Conservation (phyloP, 257 asterid species). For the Solanum megistacrolobum region DNA sequence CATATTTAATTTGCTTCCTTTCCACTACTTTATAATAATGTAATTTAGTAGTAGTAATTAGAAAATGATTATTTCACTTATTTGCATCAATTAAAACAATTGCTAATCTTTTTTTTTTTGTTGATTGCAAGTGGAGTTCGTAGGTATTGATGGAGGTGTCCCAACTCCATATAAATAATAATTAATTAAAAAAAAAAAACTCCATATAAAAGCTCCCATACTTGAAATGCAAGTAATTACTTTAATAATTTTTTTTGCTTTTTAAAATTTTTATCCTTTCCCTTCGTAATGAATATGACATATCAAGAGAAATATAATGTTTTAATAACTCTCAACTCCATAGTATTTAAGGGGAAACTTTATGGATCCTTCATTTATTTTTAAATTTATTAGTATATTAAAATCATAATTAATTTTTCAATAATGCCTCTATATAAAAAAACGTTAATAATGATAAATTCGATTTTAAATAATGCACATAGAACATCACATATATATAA, state of each 20-base stretch:
- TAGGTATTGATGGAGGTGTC: not conserved
- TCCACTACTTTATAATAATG: not conserved
- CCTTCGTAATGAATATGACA: not conserved
- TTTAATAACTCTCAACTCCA: not conserved
- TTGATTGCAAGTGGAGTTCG: not conserved
- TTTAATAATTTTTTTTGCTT: not conserved
- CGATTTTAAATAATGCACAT: not conserved
- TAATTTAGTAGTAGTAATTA: not conserved
- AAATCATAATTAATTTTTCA: not conserved
- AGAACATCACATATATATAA: accelerated
- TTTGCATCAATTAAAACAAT: not conserved
- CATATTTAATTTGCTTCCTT: not conserved
- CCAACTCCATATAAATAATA: not conserved
- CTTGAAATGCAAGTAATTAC: conserved; percentile 5
- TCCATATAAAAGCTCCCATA: not conserved
- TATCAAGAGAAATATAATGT: not conserved
- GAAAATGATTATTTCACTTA: not conserved
- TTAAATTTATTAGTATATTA: not conserved
- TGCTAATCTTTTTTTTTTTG: not conserved
- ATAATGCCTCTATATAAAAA: no score
- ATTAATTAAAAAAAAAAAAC: not conserved
- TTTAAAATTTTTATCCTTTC: not conserved
- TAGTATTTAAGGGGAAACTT: not conserved
- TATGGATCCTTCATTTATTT: not conserved
- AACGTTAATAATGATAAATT: not conserved